phyloP scores from a whole-genome alignment of 164 flowering plant species.

The Hamamelis virginiana region DNA sequence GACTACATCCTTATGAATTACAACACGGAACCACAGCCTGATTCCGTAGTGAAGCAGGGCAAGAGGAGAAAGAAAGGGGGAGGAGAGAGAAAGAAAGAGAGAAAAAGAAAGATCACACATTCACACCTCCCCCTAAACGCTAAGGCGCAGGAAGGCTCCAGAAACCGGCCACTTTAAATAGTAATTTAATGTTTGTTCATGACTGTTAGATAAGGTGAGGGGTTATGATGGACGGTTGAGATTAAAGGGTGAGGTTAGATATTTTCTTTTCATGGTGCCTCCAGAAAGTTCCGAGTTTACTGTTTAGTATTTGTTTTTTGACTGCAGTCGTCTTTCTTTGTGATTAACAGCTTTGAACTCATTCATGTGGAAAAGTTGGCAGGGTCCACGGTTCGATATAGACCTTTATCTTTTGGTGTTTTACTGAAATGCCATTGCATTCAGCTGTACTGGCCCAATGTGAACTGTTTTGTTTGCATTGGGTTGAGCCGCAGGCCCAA shows the following conservation, averaged over 20 bases:
- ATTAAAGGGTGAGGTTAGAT: constrained; percentile 13
- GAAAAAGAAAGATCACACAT: not conserved
- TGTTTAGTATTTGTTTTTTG: not conserved
- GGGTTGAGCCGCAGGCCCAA: too few species aligned
- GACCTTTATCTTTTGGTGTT: too few species aligned
- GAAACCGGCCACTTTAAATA: constrained; percentile 20
- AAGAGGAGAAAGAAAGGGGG: not conserved
- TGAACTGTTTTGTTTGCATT: too few species aligned
- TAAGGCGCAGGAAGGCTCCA: constrained; percentile 24
- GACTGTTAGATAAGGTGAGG: constrained; percentile 4
- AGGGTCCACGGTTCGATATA: too few species aligned
- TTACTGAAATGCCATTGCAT: too few species aligned
- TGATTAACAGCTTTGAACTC: not conserved
- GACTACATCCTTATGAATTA: constrained; percentile 15
- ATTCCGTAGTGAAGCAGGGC: not conserved
- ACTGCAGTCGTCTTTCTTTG: too few species aligned
- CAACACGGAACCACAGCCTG: constrained; percentile 23
- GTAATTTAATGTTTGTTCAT: not conserved
- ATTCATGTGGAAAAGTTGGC: too few species aligned
- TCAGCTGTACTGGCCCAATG: too few species aligned
- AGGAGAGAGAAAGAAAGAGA: not conserved
- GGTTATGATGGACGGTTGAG: constrained; percentile 20
- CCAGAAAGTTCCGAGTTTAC: constrained; percentile 33
- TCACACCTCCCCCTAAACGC: constrained; percentile 2
- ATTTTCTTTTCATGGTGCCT: constrained; percentile 23